phyloP scores from a whole-genome alignment of 352 stramenopile genomes.

The Phytopythium kandeliae region DNA sequence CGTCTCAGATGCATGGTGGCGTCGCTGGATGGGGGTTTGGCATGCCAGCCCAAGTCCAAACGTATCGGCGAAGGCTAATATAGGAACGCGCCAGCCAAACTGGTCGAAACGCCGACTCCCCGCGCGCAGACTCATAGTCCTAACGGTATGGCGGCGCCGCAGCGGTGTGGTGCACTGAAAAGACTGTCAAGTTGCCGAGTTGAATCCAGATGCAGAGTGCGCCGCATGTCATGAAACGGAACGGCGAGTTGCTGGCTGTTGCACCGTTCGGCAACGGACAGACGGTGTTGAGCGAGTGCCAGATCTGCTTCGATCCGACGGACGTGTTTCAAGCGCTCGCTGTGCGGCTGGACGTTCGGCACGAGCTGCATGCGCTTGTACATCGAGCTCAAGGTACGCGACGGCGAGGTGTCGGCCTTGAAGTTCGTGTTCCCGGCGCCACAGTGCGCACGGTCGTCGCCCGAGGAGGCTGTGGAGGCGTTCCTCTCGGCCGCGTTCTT shows the following conservation, averaged over 20 bases:
- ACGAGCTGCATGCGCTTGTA: constrained; percentile 62
- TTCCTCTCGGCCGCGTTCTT: constrained; percentile 43
- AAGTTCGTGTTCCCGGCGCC: constrained; percentile 70
- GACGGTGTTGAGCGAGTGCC: constrained; percentile 31
- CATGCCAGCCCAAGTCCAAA: neutral
- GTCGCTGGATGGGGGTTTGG: neutral
- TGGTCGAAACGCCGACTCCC: too few relatives aligned
- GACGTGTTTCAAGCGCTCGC: constrained; percentile 26
- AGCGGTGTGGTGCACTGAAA: too few relatives aligned
- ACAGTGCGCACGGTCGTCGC: constrained; percentile 39
- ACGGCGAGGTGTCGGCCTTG: constrained; percentile 65
- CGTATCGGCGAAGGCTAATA: too few relatives aligned
- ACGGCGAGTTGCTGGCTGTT: too few relatives aligned
- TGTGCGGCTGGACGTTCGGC: constrained; percentile 46
- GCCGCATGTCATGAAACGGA: too few relatives aligned
- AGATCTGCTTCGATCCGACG: constrained; percentile 72
- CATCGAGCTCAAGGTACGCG: constrained; percentile 69
- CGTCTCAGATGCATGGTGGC: constrained; percentile 57
- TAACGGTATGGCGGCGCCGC: too few relatives aligned
- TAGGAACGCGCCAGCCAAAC: too few relatives aligned
- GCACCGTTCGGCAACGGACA: too few relatives aligned
- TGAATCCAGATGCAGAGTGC: too few relatives aligned
- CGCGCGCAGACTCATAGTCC: too few relatives aligned
- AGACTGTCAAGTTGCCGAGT: too few relatives aligned
- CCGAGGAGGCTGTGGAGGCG: constrained; percentile 45